phyloP scores from a whole-genome alignment of 495 filamentous ascomycete species.

The Podospora anserina region DNA sequence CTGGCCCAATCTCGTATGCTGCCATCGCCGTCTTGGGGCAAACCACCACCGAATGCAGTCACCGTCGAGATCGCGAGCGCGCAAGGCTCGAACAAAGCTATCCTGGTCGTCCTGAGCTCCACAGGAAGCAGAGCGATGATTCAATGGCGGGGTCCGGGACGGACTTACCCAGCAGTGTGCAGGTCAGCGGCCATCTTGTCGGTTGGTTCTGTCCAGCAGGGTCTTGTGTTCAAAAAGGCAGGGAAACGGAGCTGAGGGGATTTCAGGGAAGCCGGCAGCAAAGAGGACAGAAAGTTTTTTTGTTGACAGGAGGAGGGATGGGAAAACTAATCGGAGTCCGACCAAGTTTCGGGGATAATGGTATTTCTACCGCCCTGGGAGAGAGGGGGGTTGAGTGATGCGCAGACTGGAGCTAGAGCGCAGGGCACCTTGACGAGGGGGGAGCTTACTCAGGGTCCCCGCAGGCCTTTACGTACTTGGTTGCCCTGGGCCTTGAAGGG shows the following conservation, averaged over 20 bases:
- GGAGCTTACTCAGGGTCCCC: conserved; percentile 42
- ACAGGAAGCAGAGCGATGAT: conserved; percentile 17
- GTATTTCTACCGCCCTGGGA: conserved; percentile 31
- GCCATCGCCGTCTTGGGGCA: not conserved
- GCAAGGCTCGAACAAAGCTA: conserved; percentile 11
- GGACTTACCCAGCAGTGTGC: conserved; percentile 39
- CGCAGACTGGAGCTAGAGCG: conserved; percentile 29
- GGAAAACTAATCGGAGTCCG: conserved; percentile 26
- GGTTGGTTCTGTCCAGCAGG: conserved; percentile 16
- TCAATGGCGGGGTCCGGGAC: conserved; percentile 40
- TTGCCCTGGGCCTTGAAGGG: conserved; percentile 16
- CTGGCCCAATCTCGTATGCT: not conserved
- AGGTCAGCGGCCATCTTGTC: conserved; percentile 43
- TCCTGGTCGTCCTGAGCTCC: conserved; percentile 23
- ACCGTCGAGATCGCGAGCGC: conserved; percentile 4
- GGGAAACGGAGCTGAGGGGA: conserved; percentile 2
- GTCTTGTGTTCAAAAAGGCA: not conserved
- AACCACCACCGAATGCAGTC: conserved; percentile 2
- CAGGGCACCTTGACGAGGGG: conserved; percentile 29
- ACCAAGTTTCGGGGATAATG: conserved; percentile 36
- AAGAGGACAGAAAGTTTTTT: conserved; percentile 11
- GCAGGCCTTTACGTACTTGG: conserved; percentile 23
- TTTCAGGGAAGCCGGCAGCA: conserved; percentile 8
- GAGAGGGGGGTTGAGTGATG: conserved; percentile 27
- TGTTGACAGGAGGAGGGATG: conserved; percentile 22